phyloP scores from a whole-genome alignment of 202 grass and related monocot genomes.

The Brachypodium distachyon region DNA sequence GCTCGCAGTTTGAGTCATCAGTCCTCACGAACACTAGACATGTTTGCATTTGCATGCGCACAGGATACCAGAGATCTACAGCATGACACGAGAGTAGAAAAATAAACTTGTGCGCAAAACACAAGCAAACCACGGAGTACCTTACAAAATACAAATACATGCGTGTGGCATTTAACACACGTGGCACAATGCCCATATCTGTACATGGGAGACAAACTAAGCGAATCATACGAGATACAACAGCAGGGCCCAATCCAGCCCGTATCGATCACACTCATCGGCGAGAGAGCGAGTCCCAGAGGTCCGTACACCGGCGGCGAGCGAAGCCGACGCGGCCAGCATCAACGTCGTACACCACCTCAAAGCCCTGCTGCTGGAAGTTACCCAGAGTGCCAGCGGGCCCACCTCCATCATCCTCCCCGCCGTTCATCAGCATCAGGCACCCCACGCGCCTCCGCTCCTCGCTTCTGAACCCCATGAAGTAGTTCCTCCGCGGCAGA shows the following conservation, averaged over 20 bases:
- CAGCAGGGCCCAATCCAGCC: neutral
- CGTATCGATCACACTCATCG: slow-evolving; percentile 11
- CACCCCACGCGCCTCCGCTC: slow-evolving; percentile 44
- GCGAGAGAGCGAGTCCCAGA: slow-evolving; percentile 73
- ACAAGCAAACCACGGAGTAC: neutral
- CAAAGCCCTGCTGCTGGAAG: slow-evolving; percentile 96
- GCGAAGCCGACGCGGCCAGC: slow-evolving; percentile 77
- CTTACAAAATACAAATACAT: neutral
- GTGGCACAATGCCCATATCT: neutral
- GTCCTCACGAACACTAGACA: too few relatives aligned
- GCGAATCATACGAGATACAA: neutral
- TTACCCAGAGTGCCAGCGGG: slow-evolving; percentile 83
- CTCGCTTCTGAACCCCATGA: slow-evolving; percentile 71
- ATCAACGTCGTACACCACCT: slow-evolving; percentile 83
- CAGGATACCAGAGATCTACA: neutral
- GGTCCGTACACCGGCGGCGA: slow-evolving; percentile 57
- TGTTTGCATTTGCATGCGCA: neutral
- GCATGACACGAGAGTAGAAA: neutral
- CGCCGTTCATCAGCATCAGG: slow-evolving; percentile 72
- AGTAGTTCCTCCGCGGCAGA: slow-evolving; percentile 77
- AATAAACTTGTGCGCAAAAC: neutral
- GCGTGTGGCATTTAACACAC: neutral
- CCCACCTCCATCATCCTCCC: slow-evolving; percentile 41
- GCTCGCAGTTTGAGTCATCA: neutral
- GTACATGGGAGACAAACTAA: neutral